These are phyloP conservation scores for Lactifluus volemus DNA, from an alignment of 768 basidiomycete species.

Conservation along the genomic window DNA sequence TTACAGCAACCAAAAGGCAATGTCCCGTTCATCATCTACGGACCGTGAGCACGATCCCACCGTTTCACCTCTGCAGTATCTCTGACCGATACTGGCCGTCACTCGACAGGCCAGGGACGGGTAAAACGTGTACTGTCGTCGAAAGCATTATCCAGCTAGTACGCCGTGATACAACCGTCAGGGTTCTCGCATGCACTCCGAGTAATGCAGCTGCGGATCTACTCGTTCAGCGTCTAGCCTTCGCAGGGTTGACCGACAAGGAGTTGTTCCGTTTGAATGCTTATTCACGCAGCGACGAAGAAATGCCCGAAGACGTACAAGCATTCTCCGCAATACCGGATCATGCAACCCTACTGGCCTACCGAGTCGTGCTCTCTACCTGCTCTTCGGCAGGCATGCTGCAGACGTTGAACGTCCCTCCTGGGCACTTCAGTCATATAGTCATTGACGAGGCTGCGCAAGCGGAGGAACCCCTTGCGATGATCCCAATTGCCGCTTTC, in stretches of 20 bases:
- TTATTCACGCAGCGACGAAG: conserved; percentile 30
- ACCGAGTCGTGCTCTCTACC: conserved; percentile 47
- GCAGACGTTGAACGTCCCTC: conserved; percentile 36
- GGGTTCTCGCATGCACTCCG: conserved; percentile 30
- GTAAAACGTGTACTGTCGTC: conserved; percentile 32
- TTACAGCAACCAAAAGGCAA: conserved; percentile 35
- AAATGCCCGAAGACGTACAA: conserved; percentile 29
- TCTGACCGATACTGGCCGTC: not conserved
- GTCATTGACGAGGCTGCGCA: conserved; percentile 62
- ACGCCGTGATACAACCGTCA: conserved; percentile 16
- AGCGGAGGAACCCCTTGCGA: conserved; percentile 46
- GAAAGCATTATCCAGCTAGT: conserved; percentile 31
- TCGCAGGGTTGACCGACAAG: conserved; percentile 14
- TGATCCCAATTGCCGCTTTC: conserved; percentile 34
- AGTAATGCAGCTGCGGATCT: conserved; percentile 30
- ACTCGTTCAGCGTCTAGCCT: conserved; percentile 24
- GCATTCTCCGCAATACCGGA: conserved; percentile 31
- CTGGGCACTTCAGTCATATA: conserved; percentile 52
- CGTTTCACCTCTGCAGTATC: not conserved
- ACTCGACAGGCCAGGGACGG: conserved; percentile 31
- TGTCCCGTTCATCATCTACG: conserved; percentile 51
- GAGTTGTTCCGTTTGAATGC: conserved; percentile 48
- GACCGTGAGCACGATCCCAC: conserved; percentile 38
- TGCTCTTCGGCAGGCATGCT: conserved; percentile 45
- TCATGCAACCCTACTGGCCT: conserved; percentile 30